Evolutionary conservation across 805 yeast genomes (phyloP).

Genomic region (Ogataea henricii): DNA sequence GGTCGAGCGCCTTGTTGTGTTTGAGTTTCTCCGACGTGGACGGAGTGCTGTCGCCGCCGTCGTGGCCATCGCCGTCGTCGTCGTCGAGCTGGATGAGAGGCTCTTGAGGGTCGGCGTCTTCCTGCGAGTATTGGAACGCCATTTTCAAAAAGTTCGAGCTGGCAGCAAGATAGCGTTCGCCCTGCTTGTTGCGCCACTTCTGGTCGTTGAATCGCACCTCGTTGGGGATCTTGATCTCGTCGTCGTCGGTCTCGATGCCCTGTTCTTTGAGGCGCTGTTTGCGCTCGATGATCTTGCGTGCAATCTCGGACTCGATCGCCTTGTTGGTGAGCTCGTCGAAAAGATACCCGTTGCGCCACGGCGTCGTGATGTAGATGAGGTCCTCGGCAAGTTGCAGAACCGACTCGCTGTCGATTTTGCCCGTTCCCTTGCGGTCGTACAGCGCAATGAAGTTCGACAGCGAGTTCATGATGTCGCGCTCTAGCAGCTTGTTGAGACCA

Average conservation of each 20-base stretch:
- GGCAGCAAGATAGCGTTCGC: constrained; percentile 81
- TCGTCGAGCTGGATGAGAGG: constrained; percentile 46
- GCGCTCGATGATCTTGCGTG: constrained; percentile 56
- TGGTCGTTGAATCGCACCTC: constrained; percentile 65
- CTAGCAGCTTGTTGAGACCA: constrained; percentile 71
- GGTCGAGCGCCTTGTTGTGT: constrained; percentile 83
- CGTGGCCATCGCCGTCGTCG: constrained; percentile 22
- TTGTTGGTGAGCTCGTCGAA: constrained; percentile 66
- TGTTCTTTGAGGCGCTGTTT: constrained; percentile 36
- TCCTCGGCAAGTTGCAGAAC: constrained; percentile 88
- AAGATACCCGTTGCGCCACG: constrained; percentile 74
- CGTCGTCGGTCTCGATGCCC: constrained; percentile 32
- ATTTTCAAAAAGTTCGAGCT: constrained; percentile 85
- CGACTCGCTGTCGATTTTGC: constrained; percentile 72
- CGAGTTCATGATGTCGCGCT: constrained; percentile 74
- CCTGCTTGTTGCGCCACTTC: constrained; percentile 60
- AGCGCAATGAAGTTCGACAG: constrained; percentile 78
- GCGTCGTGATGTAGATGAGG: constrained; percentile 74
- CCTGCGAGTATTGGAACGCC: constrained; percentile 87
- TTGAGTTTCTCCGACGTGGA: constrained; percentile 35
- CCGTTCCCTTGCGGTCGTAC: constrained; percentile 62
- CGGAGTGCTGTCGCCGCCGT: constrained; percentile 26
- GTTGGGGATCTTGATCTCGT: constrained; percentile 52
- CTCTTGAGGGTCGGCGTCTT: constrained; percentile 50
- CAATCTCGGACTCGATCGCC: constrained; percentile 66